These are phyloP conservation scores for Cantharellus anzutake DNA, from an alignment of 768 basidiomycete species.

Conservation along the genomic window DNA sequence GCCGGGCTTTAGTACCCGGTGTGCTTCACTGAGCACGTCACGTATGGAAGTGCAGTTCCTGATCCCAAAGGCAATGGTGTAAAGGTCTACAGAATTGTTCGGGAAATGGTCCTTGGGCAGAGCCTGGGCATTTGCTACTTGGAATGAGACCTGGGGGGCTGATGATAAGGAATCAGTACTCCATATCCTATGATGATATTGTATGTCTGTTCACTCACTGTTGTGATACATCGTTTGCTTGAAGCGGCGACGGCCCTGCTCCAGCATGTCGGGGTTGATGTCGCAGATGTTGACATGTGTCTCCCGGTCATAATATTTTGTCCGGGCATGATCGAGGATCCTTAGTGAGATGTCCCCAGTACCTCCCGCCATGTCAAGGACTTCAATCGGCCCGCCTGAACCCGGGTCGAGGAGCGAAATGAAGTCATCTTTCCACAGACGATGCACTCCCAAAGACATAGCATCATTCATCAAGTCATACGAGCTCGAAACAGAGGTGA, in stretches of 20 bases:
- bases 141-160: slow-evolving; percentile 89
- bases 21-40: slow-evolving; percentile 69
- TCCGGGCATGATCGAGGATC: slow-evolving; percentile 77
- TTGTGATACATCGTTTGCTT: slow-evolving; percentile 98
- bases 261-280: slow-evolving; percentile 89
- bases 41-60: slow-evolving; percentile 91
- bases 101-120: slow-evolving; percentile 47
- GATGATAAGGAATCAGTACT: neutral
- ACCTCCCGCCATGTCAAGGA: slow-evolving; percentile 85
- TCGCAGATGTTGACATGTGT: slow-evolving; percentile 80
- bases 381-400: slow-evolving; percentile 37
- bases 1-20: slow-evolving; percentile 90
- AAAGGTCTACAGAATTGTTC: slow-evolving; percentile 77
- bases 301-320: slow-evolving; percentile 78
- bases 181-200: neutral
- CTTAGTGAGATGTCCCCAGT: slow-evolving; percentile 95
- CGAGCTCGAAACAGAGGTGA: slow-evolving; percentile 83
- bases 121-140: slow-evolving; percentile 81
- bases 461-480: slow-evolving; percentile 99
- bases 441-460: slow-evolving; percentile 89
- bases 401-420: slow-evolving; percentile 61
- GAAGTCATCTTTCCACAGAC: slow-evolving; percentile 91
- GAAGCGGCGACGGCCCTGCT: slow-evolving; percentile 75
- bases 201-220: slow-evolving; percentile 34
- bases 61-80: slow-evolving; percentile 98